Conservation (phyloP, 495 filamentous ascomycete species). For the Daldinia concentrica region DNA sequence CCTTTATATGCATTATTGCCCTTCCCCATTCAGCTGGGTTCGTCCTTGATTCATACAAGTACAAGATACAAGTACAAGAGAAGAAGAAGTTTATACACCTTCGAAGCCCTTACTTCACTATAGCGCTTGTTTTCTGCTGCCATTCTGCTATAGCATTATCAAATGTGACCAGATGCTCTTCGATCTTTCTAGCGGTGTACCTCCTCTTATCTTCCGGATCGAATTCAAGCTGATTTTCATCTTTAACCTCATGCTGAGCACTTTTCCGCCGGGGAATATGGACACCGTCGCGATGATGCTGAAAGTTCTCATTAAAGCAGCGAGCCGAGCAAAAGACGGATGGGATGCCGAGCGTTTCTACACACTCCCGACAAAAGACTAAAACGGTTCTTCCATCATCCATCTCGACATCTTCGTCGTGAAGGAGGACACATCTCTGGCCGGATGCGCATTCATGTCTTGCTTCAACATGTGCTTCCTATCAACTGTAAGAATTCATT, state of each 20-base stretch:
- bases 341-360: constrained; percentile 44
- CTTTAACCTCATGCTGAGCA: constrained; percentile 32
- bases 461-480: constrained; percentile 37
- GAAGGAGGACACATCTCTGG: constrained; percentile 33
- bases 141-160: constrained; percentile 47
- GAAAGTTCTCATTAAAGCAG: constrained; percentile 54
- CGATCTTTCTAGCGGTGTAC: constrained; percentile 49
- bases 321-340: constrained; percentile 53
- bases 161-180: constrained; percentile 42
- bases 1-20: background rate
- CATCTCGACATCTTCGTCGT: constrained; percentile 39
- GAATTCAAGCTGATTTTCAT: constrained; percentile 46
- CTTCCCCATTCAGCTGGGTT: background rate
- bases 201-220: constrained; percentile 37
- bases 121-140: constrained; percentile 47
- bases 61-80: background rate
- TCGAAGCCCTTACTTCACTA: constrained; percentile 4
- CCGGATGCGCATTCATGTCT: constrained; percentile 43
- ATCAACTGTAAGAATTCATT: constrained; percentile 17
- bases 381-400: constrained; percentile 28
- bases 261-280: constrained; percentile 50
- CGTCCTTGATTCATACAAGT: background rate
- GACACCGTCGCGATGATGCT: constrained; percentile 51
- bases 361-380: constrained; percentile 55
- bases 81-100: background rate